Evolutionary conservation across 1,139 yeast genomes (phyloP).

Genomic region (Diutina rugosa): DNA sequence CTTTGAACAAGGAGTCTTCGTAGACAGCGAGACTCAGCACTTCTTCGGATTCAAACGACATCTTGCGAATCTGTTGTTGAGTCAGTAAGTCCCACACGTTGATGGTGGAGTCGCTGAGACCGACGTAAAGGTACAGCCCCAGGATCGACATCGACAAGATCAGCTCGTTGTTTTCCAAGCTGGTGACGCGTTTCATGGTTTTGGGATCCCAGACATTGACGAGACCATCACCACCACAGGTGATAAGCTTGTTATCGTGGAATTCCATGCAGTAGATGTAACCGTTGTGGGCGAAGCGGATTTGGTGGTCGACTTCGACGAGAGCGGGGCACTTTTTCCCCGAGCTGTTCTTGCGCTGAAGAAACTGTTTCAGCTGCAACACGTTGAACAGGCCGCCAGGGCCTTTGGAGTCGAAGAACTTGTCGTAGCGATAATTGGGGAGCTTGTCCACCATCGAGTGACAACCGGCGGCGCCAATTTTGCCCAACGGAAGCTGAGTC

Average conservation of each 20-base stretch:
- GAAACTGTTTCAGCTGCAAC: constrained; percentile 20
- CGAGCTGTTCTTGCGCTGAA: constrained; percentile 11
- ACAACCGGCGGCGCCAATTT: not conserved
- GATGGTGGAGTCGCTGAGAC: constrained; percentile 57
- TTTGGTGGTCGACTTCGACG: constrained; percentile 61
- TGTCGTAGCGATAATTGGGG: constrained; percentile 75
- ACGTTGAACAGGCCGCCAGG: constrained; percentile 51
- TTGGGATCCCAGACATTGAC: constrained; percentile 54
- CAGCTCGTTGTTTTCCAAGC: constrained; percentile 53
- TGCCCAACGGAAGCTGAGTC: constrained; percentile 21
- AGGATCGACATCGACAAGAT: constrained; percentile 54
- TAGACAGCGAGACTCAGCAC: constrained; percentile 32
- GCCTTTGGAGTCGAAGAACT: constrained; percentile 83
- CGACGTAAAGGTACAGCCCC: constrained; percentile 65
- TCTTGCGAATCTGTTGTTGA: constrained; percentile 51
- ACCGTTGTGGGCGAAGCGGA: constrained; percentile 84
- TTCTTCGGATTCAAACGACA: constrained; percentile 27
- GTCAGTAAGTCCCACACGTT: constrained; percentile 81
- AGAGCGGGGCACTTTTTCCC: constrained; percentile 15
- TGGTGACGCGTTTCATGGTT: constrained; percentile 3
- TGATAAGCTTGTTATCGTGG: constrained; percentile 14
- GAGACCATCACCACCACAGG: constrained; percentile 86
- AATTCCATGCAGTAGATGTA: constrained; percentile 64
- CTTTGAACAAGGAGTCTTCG: constrained; percentile 41
- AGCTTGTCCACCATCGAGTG: constrained; percentile 23